phyloP scores from a whole-genome alignment of 805 yeast genomes.

The Starmera quercuum region DNA sequence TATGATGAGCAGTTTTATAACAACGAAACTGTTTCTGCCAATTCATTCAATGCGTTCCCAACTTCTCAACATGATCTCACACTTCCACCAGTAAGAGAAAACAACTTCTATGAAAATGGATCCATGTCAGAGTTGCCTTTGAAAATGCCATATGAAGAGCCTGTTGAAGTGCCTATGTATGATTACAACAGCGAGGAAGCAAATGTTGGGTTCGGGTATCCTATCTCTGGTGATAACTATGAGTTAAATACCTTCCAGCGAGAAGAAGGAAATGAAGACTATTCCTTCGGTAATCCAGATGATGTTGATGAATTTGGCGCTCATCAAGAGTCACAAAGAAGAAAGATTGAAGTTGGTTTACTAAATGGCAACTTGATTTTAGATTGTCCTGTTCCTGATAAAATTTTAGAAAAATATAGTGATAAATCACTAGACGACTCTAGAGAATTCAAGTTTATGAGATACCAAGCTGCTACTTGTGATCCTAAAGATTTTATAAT shows the following conservation, averaged over 20 bases:
- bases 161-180: conserved; percentile 4
- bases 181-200: conserved; percentile 26
- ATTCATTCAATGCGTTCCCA: conserved; percentile 10
- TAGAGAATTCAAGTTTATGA: conserved; percentile 71
- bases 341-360: conserved; percentile 22
- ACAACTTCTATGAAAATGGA: conserved; percentile 6
- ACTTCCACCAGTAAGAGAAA: conserved; percentile 3
- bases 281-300: conserved; percentile 29
- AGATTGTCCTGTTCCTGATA: conserved; percentile 83
- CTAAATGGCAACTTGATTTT: conserved; percentile 70
- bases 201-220: conserved; percentile 25
- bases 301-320: conserved; percentile 35
- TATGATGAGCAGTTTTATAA: conserved; percentile 2
- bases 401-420: conserved; percentile 47
- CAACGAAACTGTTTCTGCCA: conserved; percentile 3
- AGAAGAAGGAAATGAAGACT: conserved; percentile 4
- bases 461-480: conserved; percentile 92
- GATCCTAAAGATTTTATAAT: conserved; percentile 67
- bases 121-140: conserved; percentile 1
- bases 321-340: conserved; percentile 36
- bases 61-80: conserved; percentile 3
- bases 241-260: conserved; percentile 18
- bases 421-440: conserved; percentile 34
- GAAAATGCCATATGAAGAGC: not conserved
- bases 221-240: conserved; percentile 19